Evolutionary conservation across 441 rosid genomes (phyloP).

Genomic region (Euphorbia corollata): DNA sequence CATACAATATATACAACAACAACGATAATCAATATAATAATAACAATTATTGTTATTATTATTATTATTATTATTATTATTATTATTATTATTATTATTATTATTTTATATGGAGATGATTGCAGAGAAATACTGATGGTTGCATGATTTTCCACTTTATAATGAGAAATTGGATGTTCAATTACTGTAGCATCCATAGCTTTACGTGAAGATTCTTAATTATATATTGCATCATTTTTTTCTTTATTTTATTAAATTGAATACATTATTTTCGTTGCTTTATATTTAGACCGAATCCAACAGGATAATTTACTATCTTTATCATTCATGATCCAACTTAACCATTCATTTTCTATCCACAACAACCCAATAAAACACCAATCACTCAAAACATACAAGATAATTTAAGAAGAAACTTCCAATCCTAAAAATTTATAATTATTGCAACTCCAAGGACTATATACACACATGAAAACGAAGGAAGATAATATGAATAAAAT

Average conservation of each 20-base stretch:
- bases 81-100: no score
- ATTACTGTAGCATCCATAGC: no score
- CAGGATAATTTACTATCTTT: neutral
- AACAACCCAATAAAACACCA: neutral
- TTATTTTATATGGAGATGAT: neutral
- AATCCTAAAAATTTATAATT: neutral
- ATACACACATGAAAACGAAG: neutral
- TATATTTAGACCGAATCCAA: neutral
- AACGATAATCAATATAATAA: no score
- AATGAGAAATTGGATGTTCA: no score
- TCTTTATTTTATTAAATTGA: no score
- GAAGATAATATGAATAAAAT: neutral
- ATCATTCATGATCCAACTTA: neutral
- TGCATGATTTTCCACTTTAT: no score
- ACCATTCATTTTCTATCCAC: neutral
- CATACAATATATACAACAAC: no score
- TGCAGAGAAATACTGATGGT: neutral
- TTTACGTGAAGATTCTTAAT: no score
- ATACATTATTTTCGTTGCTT: neutral
- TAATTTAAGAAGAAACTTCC: neutral
- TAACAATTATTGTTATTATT: no score
- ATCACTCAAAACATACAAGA: neutral
- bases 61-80: no score
- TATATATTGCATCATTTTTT: no score
- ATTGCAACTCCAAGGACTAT: neutral